Evolutionary conservation across 1,284 basidiomycete genomes (phyloP), one percentile per base, ranked within the genome.

Genomic region (Crepidotus sp.): DNA sequence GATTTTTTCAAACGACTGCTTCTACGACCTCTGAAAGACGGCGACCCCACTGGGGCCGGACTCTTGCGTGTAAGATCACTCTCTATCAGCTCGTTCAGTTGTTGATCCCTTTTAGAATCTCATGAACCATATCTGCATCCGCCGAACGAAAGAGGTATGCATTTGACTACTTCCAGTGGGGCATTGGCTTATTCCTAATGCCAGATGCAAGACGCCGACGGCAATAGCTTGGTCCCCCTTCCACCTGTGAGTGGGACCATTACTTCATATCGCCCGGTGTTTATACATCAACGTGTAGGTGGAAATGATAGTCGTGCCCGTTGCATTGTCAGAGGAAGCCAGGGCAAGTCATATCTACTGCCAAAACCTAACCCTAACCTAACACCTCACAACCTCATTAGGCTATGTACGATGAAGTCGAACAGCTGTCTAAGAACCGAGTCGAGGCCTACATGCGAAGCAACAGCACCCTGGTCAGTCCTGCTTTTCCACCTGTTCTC

Each of bases 111-210:
- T 10, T 15, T 11, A 88, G 80, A 86, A 83, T 3, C 63, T 95
- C n/a, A 90, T 94, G 74, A 78, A 69, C 34, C 83, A 88, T 21
- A 73, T 80, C 11, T 88, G 90, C 42, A 80, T 95, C 35, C 80
- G 90, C 4, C 74, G 90, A 25, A 92, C 88, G 3, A 93, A 93
- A 61, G 86, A 92, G 64, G 84, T 80, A 29, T 36, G 64, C 34
- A 4, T 24, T 17, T 19, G 24, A 6, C 3, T 24, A 14, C 29
- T 22, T 6, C 17, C 17, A n/a, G 32, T 13, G 1, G 4, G n/a
- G 3, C 6, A 43, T 56, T 6, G 57, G 19, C 6, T n/a, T 24
- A 25, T 40, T 42, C 19, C n/a, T 14, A 14, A 22, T 14, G 4
- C 0, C 57, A 88, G 80, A 91, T 91, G 80, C 83, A 85, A 71